These are phyloP conservation scores for Tripterygium wilfordii DNA, from an alignment of 177 flowering plant genomes.

Conservation along the genomic window DNA sequence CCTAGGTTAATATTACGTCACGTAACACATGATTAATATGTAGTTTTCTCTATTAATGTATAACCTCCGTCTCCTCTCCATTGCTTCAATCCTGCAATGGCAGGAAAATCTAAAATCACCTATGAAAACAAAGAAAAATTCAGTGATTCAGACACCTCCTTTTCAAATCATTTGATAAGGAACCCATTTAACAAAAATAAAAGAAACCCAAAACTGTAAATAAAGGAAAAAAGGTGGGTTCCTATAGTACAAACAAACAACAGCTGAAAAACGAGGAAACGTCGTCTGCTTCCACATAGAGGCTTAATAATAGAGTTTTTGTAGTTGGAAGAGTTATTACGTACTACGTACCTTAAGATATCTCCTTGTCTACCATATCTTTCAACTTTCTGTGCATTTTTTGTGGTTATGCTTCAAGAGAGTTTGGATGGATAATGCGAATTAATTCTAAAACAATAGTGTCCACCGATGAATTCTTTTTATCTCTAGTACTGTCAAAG, in stretches of 20 bases:
- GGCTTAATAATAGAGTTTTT: slow-evolving; percentile 9
- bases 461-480: background rate
- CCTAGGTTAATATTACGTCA: no score
- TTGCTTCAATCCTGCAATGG: background rate
- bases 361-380: background rate
- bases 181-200: background rate
- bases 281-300: slow-evolving; percentile 12
- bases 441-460: no score
- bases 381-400: no score
- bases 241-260: slow-evolving; percentile 5
- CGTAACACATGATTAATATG: no score
- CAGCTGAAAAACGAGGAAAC: slow-evolving; percentile 26
- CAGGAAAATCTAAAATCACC: no score
- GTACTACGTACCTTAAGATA: background rate
- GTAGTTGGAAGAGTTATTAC: no score
- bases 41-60: background rate
- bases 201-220: background rate
- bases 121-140: slow-evolving; percentile 4
- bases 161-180: slow-evolving; percentile 16
- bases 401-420: no score
- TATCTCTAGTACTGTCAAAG: no score
- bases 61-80: background rate
- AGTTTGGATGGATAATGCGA: no score
- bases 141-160: slow-evolving; percentile 10
- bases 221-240: slow-evolving; percentile 1